Conservation (phyloP, 2,329 filamentous ascomycete genomes). For the Akanthomyces uredinophilus region DNA sequence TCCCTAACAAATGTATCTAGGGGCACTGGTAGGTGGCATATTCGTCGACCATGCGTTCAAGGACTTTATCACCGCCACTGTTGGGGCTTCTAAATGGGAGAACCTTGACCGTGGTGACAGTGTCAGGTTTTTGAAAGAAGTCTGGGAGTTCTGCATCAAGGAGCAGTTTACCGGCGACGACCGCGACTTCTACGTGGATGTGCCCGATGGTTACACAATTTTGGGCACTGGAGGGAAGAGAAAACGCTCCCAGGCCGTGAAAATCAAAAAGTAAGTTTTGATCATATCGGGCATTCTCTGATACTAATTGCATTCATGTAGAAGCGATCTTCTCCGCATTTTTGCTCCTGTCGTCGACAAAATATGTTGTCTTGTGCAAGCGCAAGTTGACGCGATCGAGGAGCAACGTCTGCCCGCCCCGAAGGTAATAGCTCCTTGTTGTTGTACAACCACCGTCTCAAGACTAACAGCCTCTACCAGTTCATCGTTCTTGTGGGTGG, state of each 20-base stretch:
- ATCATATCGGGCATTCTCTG: no score
- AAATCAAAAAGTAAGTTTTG: no score
- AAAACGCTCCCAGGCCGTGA: no score
- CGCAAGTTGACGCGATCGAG: constrained; percentile 19
- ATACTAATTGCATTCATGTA: background rate
- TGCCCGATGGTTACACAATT: constrained; percentile 19
- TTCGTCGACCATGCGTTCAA: constrained; percentile 37
- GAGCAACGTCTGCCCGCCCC: background rate
- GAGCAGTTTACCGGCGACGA: constrained; percentile 18
- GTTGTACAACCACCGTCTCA: no score
- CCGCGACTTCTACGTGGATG: constrained; percentile 16
- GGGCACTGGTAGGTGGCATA: no score
- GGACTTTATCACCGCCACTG: constrained; percentile 22
- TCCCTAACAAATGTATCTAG: no score
- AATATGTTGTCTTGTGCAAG: constrained; percentile 21
- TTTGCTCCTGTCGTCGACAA: constrained; percentile 23
- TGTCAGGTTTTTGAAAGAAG: constrained; percentile 14
- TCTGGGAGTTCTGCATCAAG: constrained; percentile 26
- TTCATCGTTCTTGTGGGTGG: constrained; percentile 36
- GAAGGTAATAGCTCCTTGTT: background rate
- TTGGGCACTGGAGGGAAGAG: no score
- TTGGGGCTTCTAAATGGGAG: constrained; percentile 11
- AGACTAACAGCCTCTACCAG: no score
- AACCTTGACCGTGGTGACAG: background rate
- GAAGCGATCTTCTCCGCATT: constrained; percentile 20